Percentiles rank a stretch among this genome's conserved stretches.
phyloP scores from a whole-genome alignment of 208 protist species.

The Porcisia deanei region DNA sequence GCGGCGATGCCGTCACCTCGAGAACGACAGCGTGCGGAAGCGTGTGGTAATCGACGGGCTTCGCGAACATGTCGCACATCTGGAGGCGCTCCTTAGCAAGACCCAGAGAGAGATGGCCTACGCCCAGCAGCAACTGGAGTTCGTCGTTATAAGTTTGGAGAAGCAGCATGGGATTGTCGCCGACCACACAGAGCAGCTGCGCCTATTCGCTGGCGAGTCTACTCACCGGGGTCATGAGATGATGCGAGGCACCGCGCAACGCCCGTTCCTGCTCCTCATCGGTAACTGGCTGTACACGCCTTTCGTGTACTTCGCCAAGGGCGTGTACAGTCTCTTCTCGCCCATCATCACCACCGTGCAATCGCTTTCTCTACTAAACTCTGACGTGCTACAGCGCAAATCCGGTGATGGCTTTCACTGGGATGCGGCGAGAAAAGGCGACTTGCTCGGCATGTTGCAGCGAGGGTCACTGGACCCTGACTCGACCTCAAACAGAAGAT shows the following conservation, averaged over 20 bases:
- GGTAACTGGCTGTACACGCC: slow-evolving; percentile 83
- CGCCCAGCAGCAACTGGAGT: slow-evolving; percentile 85
- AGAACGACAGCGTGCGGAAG: slow-evolving; percentile 44
- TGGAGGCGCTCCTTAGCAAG: slow-evolving; percentile 72
- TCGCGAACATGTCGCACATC: slow-evolving; percentile 36
- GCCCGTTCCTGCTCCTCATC: slow-evolving; percentile 55
- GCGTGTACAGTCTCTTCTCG: slow-evolving; percentile 75
- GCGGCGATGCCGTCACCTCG: slow-evolving; percentile 33
- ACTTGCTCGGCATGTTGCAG: slow-evolving; percentile 76
- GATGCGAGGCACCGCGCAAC: slow-evolving; percentile 8
- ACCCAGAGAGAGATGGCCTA: slow-evolving; percentile 74
- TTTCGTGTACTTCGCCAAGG: slow-evolving; percentile 85
- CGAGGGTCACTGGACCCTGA: slow-evolving; percentile 61
- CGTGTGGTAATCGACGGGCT: slow-evolving; percentile 52
- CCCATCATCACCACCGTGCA: slow-evolving; percentile 75
- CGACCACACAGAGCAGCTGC: slow-evolving; percentile 87
- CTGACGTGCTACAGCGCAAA: slow-evolving; percentile 64
- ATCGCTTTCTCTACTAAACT: slow-evolving; percentile 85
- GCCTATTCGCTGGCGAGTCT: slow-evolving; percentile 78
- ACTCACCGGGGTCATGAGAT: slow-evolving; percentile 34
- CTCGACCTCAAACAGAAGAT: slow-evolving; percentile 17
- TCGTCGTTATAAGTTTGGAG: slow-evolving; percentile 77
- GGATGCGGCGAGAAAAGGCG: slow-evolving; percentile 38
- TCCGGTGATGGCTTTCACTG: slow-evolving; percentile 42
- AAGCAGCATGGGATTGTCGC: slow-evolving; percentile 75